These are phyloP conservation scores for Syzygium syzygioides DNA, from an alignment of 441 rosid genomes.

Conservation along the genomic window DNA sequence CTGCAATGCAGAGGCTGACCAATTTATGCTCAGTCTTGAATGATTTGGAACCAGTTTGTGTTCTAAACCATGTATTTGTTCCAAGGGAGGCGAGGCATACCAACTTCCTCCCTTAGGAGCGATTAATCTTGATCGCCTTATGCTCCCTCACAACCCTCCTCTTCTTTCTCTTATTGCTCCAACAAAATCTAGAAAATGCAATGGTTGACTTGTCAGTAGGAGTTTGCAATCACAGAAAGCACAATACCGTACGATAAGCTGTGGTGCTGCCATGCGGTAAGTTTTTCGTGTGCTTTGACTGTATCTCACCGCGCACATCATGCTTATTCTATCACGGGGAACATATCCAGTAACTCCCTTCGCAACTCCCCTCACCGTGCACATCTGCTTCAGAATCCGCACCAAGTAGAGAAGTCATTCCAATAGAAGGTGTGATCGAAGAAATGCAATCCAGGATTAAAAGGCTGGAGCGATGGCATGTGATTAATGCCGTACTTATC, in stretches of 20 bases:
- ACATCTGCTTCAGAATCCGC: slow-evolving; percentile 86
- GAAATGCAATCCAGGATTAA: slow-evolving; percentile 88
- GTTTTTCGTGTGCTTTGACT: not conserved
- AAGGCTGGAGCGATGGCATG: slow-evolving; percentile 91
- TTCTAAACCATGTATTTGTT: slow-evolving; percentile 93
- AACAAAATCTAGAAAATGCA: not conserved
- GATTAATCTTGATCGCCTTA: not conserved
- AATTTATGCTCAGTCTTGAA: slow-evolving; percentile 90
- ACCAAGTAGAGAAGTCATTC: slow-evolving; percentile 57
- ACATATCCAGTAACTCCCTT: not conserved
- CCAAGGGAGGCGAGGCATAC: slow-evolving; percentile 76
- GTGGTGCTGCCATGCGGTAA: not conserved
- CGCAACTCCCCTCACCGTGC: too few species aligned
- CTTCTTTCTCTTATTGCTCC: not conserved
- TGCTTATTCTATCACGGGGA: not conserved
- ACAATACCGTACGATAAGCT: not conserved
- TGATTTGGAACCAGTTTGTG: slow-evolving; percentile 99
- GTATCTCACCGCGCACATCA: not conserved
- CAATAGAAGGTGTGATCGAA: slow-evolving; percentile 68
- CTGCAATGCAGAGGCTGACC: slow-evolving; percentile 99
- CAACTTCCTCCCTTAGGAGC: not conserved
- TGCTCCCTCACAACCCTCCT: not conserved
- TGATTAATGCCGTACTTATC: slow-evolving; percentile 72
- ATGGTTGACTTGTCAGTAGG: not conserved
- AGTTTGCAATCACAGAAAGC: not conserved